Evolutionary conservation across 2,329 filamentous ascomycete species (phyloP).

Genomic region (Exophiala calicioides): DNA sequence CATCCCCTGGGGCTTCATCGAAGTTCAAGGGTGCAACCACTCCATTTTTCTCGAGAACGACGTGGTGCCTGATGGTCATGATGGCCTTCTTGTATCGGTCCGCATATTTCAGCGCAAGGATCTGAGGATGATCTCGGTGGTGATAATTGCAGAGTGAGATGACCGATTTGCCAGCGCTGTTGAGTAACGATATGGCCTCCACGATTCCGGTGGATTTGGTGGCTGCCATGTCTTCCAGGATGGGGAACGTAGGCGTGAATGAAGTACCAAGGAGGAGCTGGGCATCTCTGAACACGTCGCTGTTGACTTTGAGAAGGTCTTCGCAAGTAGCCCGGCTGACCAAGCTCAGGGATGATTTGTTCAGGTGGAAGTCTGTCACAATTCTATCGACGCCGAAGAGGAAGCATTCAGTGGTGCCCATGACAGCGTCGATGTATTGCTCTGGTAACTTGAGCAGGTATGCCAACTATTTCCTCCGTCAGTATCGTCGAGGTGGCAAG

Average conservation of each 20-base stretch:
- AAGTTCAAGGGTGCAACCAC: conserved; percentile 73
- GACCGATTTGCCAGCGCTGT: conserved; percentile 65
- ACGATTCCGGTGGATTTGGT: conserved; percentile 58
- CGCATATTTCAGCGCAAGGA: conserved; percentile 72
- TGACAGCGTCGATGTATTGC: conserved; percentile 71
- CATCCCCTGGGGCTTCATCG: conserved; percentile 74
- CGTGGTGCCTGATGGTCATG: conserved; percentile 83
- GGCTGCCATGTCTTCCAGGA: conserved; percentile 65
- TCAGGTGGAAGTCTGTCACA: conserved; percentile 59
- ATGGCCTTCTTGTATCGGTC: conserved; percentile 84
- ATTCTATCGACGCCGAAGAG: conserved; percentile 80
- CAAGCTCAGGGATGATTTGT: conserved; percentile 63
- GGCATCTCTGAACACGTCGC: conserved; percentile 60
- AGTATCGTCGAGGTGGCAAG: not conserved
- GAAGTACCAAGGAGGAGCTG: conserved; percentile 79
- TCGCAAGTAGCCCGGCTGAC: conserved; percentile 69
- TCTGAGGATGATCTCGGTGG: conserved; percentile 74
- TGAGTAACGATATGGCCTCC: conserved; percentile 77
- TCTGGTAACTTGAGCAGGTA: conserved; percentile 64
- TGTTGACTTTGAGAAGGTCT: conserved; percentile 46
- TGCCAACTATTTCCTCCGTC: conserved; percentile 53
- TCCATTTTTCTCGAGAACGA: conserved; percentile 76
- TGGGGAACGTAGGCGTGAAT: conserved; percentile 77
- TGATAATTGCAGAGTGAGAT: conserved; percentile 73
- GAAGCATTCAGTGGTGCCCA: conserved; percentile 81